Conservation (phyloP, 768 basidiomycete species). For the Lentinula edodes region DNA sequence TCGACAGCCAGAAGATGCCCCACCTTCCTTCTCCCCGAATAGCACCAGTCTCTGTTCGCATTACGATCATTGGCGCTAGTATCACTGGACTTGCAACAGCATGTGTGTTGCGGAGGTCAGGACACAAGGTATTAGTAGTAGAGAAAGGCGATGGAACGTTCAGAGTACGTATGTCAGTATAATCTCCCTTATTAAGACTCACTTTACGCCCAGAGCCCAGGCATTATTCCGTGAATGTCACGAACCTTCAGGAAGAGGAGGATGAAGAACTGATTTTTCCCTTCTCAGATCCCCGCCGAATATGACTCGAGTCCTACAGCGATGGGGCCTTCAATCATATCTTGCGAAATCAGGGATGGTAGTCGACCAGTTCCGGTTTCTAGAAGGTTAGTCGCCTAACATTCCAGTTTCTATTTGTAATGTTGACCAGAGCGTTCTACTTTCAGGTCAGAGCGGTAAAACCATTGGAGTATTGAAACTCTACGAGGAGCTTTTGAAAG, state of each 20-base stretch:
- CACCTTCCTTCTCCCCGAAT: conserved; percentile 19
- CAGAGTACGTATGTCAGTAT: conserved; percentile 23
- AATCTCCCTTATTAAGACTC: neutral
- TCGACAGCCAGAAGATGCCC: conserved; percentile 18
- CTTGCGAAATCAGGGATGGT: conserved; percentile 31
- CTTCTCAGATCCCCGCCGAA: conserved; percentile 42
- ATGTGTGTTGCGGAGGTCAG: conserved; percentile 46
- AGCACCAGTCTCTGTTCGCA: conserved; percentile 24
- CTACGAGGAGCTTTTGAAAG: conserved; percentile 39
- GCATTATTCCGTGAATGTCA: conserved; percentile 33
- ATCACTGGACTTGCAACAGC: conserved; percentile 55
- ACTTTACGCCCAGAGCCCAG: conserved; percentile 23
- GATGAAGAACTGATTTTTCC: neutral
- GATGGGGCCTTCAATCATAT: conserved; percentile 48
- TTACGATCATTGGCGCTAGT: conserved; percentile 40
- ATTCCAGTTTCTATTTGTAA: neutral
- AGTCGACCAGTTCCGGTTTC: conserved; percentile 26
- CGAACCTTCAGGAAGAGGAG: neutral
- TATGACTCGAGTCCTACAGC: conserved; percentile 46
- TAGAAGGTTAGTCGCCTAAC: conserved; percentile 15
- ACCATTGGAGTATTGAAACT: conserved; percentile 39
- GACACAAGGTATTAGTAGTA: conserved; percentile 56
- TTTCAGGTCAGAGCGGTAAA: conserved; percentile 37
- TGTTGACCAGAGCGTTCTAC: conserved; percentile 1
- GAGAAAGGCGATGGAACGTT: conserved; percentile 41